Base-by-base conservation (phyloP, 2,329 filamentous ascomycete species). In the Aspergillus sp. region DNA sequence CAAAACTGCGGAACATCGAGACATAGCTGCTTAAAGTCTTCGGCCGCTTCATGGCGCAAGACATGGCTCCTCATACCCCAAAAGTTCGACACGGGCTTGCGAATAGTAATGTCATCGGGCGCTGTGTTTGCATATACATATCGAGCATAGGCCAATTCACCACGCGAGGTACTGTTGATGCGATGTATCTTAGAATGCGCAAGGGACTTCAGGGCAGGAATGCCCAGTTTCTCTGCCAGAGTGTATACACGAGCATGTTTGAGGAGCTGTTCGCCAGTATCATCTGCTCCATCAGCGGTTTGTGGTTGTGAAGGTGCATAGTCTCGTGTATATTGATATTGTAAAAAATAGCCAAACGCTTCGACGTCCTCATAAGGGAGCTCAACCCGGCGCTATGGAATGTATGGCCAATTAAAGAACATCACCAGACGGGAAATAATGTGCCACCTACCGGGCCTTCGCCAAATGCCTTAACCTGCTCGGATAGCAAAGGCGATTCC, bases 181-280 rank as follows among this genome's bases (percentile, higher is more conserved):
- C 90, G 90, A 80, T 96, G 91, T 68, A 97, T 96, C 81, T 97
- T 97, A 72, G 85, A 87, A 72, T 90, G 90, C 2, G 92, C 89
- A 27, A 96, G 86, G 17, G 82, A 84, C 75, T 90, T 90, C 61
- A 97, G 85, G 9, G 80, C 79, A 0, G 80, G 76, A 48, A 91
- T 77, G 41, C 86, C 83, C 60, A 95, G 87, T 75, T 89, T 91
- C 67, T 92, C 89, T 22, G 91, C 92, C 22, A 97, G 82, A 0
- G 91, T 96, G 80, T 96, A 96, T 63, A 96, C 85, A 62, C 89
- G 89, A 20, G 93, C 93, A 73, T 97, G 93, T 69, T 90, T 91
- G 60, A 97, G 86, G 17, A 97, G 86, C 70, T 93, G 89, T 13
- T 88, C 83, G 64, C 92, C 92, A n/a, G 84, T 85, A 71, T 90